Base-by-base conservation (phyloP, 768 basidiomycete genomes). In the Boletellus ananiceps region DNA sequence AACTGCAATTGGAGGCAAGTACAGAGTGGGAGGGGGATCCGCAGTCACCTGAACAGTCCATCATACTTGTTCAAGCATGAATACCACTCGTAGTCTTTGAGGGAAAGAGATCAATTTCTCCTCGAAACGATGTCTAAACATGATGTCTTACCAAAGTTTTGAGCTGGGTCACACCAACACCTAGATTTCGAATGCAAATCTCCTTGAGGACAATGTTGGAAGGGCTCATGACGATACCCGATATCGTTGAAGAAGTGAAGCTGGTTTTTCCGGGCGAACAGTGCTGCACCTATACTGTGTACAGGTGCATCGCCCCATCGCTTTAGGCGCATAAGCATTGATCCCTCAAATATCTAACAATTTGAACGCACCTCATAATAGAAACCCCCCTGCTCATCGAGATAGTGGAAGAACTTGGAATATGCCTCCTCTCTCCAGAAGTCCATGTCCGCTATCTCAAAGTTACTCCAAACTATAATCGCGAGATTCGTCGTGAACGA, bases 351-450 rank as follows among this genome's bases (percentile, higher is more conserved):
- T 29, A n/a, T 34, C 12, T 49, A 27, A 42, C 33, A 6, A 54
- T 44, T 21, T 13, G 11, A 29, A 62, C 71, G 9, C 25, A 86
- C 86, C 82, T 93, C 91, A 60, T 93, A 93, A 71, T 93, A 93
- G 69, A 94, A 93, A 5, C 93, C 93, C 34, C 93, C 93, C 40
- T 81, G 79, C 2, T 76, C 68, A 56, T 95, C 93, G 31, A 95
- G 77, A 63, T 80, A 78, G 25, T 89, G 80, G 59, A 95, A 95
- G 71, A 86, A 94, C 41, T 81, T 77, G 57, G 79, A 77, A 68
- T 96, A 97, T 0, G 89, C 86, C 56, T 90, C 83, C 1, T 78
- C 74, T 49, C 92, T 74, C 89, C 91, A 95, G 63, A 95, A 89
- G 56, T 90, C 83, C 74, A 96, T 81, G 60, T 85, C 82, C 3